Percentiles rank a stretch among this genome's conserved stretches.
Evolutionary conservation across 805 yeast genomes (phyloP).

Genomic region (Lipomyces yamadae): DNA sequence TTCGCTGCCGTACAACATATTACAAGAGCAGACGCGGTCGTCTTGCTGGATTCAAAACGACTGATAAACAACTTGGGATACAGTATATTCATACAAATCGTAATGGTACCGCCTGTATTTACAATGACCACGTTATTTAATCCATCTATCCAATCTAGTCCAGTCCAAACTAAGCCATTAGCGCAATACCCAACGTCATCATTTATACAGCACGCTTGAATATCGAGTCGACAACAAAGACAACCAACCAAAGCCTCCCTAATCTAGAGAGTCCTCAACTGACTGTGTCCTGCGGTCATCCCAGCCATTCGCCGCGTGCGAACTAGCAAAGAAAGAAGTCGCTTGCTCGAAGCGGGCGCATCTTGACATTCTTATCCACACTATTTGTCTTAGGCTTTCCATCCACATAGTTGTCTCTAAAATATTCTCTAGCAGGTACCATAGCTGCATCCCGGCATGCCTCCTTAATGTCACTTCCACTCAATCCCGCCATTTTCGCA

Average conservation of each 20-base stretch:
- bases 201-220: too few species aligned
- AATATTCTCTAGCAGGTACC: slow-evolving; percentile 84
- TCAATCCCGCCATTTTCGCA: slow-evolving; percentile 67
- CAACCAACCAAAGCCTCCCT: not conserved
- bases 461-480: slow-evolving; percentile 93
- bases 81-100: not conserved
- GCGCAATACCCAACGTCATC: not conserved
- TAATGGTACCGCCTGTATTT: not conserved
- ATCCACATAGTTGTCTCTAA: slow-evolving; percentile 58
- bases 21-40: too few species aligned
- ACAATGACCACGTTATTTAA: not conserved
- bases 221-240: too few species aligned
- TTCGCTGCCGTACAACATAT: too few species aligned
- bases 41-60: too few species aligned
- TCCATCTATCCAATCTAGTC: slow-evolving; percentile 4
- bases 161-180: not conserved
- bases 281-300: not conserved
- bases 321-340: slow-evolving; percentile 61
- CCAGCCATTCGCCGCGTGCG: not conserved
- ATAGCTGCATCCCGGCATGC: slow-evolving; percentile 92
- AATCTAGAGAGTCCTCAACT: not conserved
- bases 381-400: slow-evolving; percentile 15
- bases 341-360: slow-evolving; percentile 66
- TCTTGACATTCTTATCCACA: slow-evolving; percentile 32
- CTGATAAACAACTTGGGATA: too few species aligned